Base-by-base conservation (phyloP, 768 basidiomycete genomes). In the Tricholoma furcatifolium region DNA sequence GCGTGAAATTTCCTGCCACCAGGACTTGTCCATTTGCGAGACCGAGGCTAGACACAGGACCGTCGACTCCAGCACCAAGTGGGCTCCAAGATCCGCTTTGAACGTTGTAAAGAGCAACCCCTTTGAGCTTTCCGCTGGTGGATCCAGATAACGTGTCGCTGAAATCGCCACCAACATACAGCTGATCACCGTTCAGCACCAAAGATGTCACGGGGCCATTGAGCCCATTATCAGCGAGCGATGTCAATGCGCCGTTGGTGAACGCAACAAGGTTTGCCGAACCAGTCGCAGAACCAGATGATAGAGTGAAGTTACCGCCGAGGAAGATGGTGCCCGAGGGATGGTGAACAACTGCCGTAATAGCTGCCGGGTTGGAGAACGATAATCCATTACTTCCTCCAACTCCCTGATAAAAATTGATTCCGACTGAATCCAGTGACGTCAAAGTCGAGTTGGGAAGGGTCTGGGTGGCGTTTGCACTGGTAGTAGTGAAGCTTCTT, bases 81-180 rank as follows among this genome's bases (percentile, higher is more conserved):
- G 87, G 52, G 12, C 67, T 69, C 94, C 94, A 98, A 9, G 76
- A 63, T 54, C 85, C 79, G 27, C 73, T 74, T 47, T 70, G 61
- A 10, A 92, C 71, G 57, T 93, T 79, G 67, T 93, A 98, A 48
- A 81, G 63, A 0, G 86, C 92, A 30, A 96, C 68, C 32, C 84
- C 79, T 40, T 67, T 68, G 32, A 93, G 70, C 31, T 68, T 71
- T 49, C 80, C 79, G 42, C 77, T 70, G 2, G 74, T 78, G 0
- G 85, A 81, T 14, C 76, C 70, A 5, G 76, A 71, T 1, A 67
- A 66, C 0, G 92, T 89, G 56, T 89, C 85, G 0, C 76, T 78
- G 73, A 99, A 99, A 0, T 83, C 74, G 1, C 97, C 97, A n/a
- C 93, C 96, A 36, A 95, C 83, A 65, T 80, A 97, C 10, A 98